Evolutionary conservation across 345 rosid genomes (phyloP), one percentile per base, ranked within the genome.

Genomic region (Excoecaria cochinchinensis): DNA sequence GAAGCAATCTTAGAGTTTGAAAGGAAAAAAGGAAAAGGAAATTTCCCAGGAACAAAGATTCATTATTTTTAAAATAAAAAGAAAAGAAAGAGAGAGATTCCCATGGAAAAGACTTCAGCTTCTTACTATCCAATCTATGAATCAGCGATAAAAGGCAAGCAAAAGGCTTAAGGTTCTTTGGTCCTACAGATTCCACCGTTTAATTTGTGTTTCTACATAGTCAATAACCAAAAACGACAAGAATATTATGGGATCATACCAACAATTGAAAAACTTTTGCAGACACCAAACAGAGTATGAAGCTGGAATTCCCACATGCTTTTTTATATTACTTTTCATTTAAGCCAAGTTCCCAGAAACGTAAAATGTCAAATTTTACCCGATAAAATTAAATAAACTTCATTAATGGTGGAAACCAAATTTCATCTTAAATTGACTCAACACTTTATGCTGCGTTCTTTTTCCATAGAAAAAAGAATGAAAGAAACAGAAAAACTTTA

Each of bases 201-300:
- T 22, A 22, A 47, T 56, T 12, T 61, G 13, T 57, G 53, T 16
- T 61, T 48, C 47, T 17, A 69, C 1, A 50, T 72, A 24, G 66
- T 79, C 69, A 46, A 50, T 40, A 48, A 61, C 69, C 69, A 74
- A 70, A 76, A 72, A 62, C 78, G 21, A 75, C 44, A 31, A 67
- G 85, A 66, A 70, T 76, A 66, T 77, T 24, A 42, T 57, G 73
- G 79, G 62, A 79, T 77, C 73, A 48, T 67, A 71, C 77, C 31
- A 68, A 21, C 15, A 44, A 25, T 50, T 71, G 47, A 57, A 71
- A 15, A 10, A 38, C n/a, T 69, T 40, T 68, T 65, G 13, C n/a
- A 16, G 65, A 44, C 62, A 44, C 16, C n/a, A 55, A 73, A 73
- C 61, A 81, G 19, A 65, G 21, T 60, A 52, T 31, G 53, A 77